phyloP scores from a whole-genome alignment of 1,284 basidiomycete species.

The Puccinia horiana region DNA sequence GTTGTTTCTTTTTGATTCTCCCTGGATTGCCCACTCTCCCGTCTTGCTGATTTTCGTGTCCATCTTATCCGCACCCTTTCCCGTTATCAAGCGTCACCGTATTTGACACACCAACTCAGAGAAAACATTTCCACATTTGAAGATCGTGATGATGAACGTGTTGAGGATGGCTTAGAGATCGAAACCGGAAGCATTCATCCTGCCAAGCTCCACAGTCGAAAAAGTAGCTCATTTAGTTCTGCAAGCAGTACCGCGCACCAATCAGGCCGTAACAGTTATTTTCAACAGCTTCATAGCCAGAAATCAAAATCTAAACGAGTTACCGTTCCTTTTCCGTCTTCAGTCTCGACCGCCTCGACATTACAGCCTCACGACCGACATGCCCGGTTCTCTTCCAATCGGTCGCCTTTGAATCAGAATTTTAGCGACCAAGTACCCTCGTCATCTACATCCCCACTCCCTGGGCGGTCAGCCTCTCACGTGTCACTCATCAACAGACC shows the following conservation, averaged over 20 bases:
- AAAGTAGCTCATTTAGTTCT: conserved; percentile 37
- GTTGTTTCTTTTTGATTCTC: not conserved
- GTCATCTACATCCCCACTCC: conserved; percentile 2
- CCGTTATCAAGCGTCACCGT: conserved; percentile 12
- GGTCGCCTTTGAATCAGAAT: not conserved
- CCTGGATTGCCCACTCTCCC: not conserved
- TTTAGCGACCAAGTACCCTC: not conserved
- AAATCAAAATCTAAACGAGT: conserved; percentile 41
- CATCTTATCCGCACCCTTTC: not conserved
- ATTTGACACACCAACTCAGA: conserved; percentile 13
- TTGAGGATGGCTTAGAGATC: conserved; percentile 45
- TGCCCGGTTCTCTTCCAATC: not conserved
- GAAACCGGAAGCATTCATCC: conserved; percentile 39
- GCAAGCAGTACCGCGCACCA: conserved; percentile 26
- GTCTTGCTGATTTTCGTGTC: not conserved
- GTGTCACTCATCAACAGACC: conserved; percentile 24
- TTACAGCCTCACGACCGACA: not conserved
- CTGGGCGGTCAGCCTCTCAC: conserved; percentile 5
- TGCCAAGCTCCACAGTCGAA: conserved; percentile 22
- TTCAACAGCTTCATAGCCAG: conserved; percentile 7
- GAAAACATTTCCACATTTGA: conserved; percentile 24
- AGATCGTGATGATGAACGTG: conserved; percentile 33
- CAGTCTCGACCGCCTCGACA: not conserved
- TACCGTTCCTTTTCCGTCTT: conserved; percentile 42
- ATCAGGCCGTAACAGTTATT: conserved; percentile 8